Conservation (phyloP, 228 moss, liverwort and hornwort species). For the Sphagnum fallax region DNA sequence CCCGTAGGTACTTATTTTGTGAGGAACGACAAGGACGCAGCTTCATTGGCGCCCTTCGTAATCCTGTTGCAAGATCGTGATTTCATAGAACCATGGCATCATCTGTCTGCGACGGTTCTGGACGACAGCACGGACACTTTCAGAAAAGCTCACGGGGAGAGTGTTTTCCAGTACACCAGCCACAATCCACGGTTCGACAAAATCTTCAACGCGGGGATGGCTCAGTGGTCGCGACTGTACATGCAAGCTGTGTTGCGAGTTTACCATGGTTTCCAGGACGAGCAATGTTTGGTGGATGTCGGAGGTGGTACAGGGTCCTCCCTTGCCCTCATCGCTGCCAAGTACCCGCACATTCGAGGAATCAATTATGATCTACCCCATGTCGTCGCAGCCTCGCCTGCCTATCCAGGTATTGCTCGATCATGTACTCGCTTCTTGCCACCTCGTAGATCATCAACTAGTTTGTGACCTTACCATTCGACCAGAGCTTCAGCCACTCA, state of each 20-base stretch:
- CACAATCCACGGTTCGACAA: neutral
- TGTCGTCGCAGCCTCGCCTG: constrained; percentile 19
- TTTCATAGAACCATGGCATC: constrained; percentile 10
- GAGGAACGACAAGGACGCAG: constrained; percentile 14
- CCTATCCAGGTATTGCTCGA: constrained; percentile 9
- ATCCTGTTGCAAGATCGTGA: neutral
- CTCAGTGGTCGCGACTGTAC: constrained; percentile 2
- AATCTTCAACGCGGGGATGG: constrained; percentile 10
- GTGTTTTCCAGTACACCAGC: constrained; percentile 21
- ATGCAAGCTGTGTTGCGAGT: constrained; percentile 24
- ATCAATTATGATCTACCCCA: constrained; percentile 38
- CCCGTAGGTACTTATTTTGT: constrained; percentile 18
- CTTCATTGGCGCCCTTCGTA: neutral
- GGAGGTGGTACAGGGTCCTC: constrained; percentile 25
- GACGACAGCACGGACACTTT: constrained; percentile 21
- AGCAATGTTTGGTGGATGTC: constrained; percentile 36
- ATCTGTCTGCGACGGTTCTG: constrained; percentile 13
- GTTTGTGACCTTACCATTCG: neutral
- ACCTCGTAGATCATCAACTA: neutral
- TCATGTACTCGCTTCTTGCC: too few species aligned
- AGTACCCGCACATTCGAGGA: constrained; percentile 12
- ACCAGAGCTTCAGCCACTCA: neutral
- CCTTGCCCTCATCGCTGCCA: constrained; percentile 5
- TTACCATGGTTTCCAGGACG: constrained; percentile 14
- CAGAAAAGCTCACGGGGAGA: constrained; percentile 13